A percentile compares a stretch with the other conserved stretches of the same genome.
Conservation (phyloP, 345 rosid species). For the Ceriops tagal region DNA sequence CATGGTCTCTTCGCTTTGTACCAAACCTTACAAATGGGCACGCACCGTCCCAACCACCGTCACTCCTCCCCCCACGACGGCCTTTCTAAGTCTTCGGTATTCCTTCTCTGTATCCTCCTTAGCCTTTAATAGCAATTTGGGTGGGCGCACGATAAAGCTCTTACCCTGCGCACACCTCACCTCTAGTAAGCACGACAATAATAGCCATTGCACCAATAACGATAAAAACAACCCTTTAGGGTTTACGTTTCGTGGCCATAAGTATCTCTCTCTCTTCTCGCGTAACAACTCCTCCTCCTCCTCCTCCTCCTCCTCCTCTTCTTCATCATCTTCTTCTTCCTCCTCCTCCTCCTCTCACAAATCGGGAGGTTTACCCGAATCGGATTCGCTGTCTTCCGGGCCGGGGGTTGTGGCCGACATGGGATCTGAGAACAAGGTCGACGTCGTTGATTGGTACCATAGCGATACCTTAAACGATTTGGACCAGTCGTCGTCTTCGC, state of each 20-base stretch:
- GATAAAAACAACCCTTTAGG: conserved; percentile 4
- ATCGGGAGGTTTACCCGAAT: conserved; percentile 12
- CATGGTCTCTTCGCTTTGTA: neutral
- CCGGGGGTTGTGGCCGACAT: conserved; percentile 37
- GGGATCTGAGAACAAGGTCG: conserved; percentile 47
- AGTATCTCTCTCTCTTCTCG: neutral
- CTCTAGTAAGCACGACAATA: neutral
- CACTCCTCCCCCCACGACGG: neutral
- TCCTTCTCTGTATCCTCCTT: neutral
- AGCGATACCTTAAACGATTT: conserved; percentile 20
- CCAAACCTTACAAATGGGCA: conserved; percentile 12
- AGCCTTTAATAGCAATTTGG: neutral
- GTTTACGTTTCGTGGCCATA: conserved; percentile 6
- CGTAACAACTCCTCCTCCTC: neutral
- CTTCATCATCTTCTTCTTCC: neutral
- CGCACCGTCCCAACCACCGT: neutral
- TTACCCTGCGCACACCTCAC: conserved; percentile 8
- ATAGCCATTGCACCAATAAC: neutral
- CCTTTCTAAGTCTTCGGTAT: neutral
- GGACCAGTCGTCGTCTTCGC: conserved; percentile 25
- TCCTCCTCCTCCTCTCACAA: neutral
- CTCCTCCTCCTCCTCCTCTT: too few relatives aligned
- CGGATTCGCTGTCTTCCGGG: conserved; percentile 15
- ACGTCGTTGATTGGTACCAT: conserved; percentile 22
- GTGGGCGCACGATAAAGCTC: conserved; percentile 21